Evolutionary conservation across 2,329 filamentous ascomycete genomes (phyloP).

Genomic region (Trichoderma sp.): DNA sequence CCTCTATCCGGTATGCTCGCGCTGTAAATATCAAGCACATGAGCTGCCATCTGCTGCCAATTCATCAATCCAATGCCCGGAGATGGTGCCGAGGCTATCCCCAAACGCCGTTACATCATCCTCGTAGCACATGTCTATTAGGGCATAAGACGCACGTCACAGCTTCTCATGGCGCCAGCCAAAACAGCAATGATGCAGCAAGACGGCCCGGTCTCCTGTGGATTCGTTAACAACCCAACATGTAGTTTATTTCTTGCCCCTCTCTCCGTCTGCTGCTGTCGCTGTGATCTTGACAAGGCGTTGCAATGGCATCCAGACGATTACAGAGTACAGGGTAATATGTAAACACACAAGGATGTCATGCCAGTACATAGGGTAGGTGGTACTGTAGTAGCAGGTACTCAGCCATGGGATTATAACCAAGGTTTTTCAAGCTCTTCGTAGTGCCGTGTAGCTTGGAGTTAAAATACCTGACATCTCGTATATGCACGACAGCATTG

Average conservation of each 20-base stretch:
- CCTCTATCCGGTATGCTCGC: not conserved
- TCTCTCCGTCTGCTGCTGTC: not conserved
- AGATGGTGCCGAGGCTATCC: not conserved
- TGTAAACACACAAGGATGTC: not conserved
- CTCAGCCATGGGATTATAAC: not conserved
- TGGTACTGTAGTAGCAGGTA: too few species aligned
- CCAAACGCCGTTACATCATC: constrained; percentile 1
- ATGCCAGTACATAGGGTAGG: too few species aligned
- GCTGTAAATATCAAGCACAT: not conserved
- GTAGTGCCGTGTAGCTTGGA: not conserved
- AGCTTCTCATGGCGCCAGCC: not conserved
- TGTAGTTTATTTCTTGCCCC: not conserved
- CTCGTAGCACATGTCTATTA: not conserved
- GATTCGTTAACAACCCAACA: not conserved
- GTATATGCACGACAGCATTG: not conserved
- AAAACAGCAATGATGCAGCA: not conserved
- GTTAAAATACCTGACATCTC: not conserved
- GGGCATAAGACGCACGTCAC: constrained; percentile 14
- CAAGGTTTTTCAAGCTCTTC: not conserved
- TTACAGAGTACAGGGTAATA: too few species aligned
- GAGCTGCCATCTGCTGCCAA: too few species aligned
- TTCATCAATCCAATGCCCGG: too few species aligned
- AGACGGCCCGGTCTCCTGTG: not conserved
- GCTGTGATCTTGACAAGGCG: not conserved
- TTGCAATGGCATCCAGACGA: not conserved